These are phyloP conservation scores for Polygonum maritimum DNA, from an alignment of 148 eudicot genomes.

Conservation along the genomic window DNA sequence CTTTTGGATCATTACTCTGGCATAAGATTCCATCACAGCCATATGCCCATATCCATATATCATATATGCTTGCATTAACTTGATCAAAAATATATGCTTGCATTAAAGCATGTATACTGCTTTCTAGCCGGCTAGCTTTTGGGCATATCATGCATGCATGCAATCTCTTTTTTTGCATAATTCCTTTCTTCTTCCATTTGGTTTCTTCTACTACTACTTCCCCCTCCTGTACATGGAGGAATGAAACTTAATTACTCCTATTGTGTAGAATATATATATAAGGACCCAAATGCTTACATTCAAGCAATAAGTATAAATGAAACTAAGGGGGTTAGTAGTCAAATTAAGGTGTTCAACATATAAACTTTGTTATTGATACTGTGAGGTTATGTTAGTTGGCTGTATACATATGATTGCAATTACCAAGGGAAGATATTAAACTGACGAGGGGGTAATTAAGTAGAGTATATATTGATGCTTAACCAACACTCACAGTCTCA, in stretches of 20 bases:
- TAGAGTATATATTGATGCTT: no score
- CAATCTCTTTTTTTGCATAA: neutral
- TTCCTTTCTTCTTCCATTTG: slow-evolving; percentile 6
- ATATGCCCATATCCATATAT: neutral
- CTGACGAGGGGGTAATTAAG: no score
- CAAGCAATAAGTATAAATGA: neutral
- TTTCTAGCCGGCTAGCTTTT: neutral
- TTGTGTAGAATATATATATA: neutral
- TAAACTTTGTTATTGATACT: no score
- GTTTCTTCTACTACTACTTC: neutral
- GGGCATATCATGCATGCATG: neutral
- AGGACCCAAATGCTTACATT: neutral
- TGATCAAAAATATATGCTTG: neutral
- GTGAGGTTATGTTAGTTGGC: no score
- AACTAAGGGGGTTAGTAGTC: no score
- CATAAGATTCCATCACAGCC: neutral
- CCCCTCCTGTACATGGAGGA: neutral
- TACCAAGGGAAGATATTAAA: no score
- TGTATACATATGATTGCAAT: no score
- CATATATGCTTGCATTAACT: neutral
- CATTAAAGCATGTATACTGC: neutral
- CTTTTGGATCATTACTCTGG: neutral
- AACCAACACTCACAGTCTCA: no score
- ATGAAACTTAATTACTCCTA: neutral
- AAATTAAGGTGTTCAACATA: no score